phyloP scores from a whole-genome alignment of 2,329 filamentous ascomycete genomes.

The Pseudofabraea citricarpa region DNA sequence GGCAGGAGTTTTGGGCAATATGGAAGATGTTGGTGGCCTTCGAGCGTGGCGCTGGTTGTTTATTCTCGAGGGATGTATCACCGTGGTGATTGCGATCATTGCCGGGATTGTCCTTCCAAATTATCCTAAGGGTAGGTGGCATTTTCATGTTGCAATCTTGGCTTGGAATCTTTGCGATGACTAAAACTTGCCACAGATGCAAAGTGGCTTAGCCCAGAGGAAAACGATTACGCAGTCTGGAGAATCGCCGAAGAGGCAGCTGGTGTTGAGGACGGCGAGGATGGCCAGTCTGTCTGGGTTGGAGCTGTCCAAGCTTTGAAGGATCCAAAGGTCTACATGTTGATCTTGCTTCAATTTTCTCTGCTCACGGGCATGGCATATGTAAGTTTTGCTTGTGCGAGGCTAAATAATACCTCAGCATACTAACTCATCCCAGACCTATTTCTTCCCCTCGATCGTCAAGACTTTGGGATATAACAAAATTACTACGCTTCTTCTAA shows the following conservation, averaged over 20 bases:
- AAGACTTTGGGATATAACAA: slow-evolving; percentile 12
- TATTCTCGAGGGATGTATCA: slow-evolving; percentile 12
- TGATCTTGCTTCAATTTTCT: slow-evolving; percentile 14
- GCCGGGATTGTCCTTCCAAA: slow-evolving; percentile 6
- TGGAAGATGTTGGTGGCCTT: slow-evolving; percentile 7
- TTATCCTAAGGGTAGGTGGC: too few relatives aligned
- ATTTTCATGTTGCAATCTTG: too few relatives aligned
- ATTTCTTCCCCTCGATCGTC: slow-evolving; percentile 26
- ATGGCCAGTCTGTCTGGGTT: too few relatives aligned
- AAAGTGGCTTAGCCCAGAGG: slow-evolving; percentile 36
- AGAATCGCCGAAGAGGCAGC: slow-evolving; percentile 53
- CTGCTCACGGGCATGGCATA: slow-evolving; percentile 7
- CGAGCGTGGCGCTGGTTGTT: slow-evolving; percentile 11
- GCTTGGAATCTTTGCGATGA: too few relatives aligned
- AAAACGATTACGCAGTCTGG: slow-evolving; percentile 42
- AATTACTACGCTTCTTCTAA: slow-evolving; percentile 13
- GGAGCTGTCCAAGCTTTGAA: slow-evolving; percentile 28
- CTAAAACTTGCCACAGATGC: slow-evolving; percentile 20
- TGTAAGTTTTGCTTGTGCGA: too few relatives aligned
- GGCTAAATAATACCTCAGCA: too few relatives aligned
- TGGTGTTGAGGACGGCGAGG: slow-evolving; percentile 55
- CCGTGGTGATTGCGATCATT: slow-evolving; percentile 8
- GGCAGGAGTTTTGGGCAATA: slow-evolving; percentile 29
- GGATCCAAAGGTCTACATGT: slow-evolving; percentile 39
- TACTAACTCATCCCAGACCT: too few relatives aligned